phyloP scores from a whole-genome alignment of 495 filamentous ascomycete genomes.

The Neurospora tetraspora region DNA sequence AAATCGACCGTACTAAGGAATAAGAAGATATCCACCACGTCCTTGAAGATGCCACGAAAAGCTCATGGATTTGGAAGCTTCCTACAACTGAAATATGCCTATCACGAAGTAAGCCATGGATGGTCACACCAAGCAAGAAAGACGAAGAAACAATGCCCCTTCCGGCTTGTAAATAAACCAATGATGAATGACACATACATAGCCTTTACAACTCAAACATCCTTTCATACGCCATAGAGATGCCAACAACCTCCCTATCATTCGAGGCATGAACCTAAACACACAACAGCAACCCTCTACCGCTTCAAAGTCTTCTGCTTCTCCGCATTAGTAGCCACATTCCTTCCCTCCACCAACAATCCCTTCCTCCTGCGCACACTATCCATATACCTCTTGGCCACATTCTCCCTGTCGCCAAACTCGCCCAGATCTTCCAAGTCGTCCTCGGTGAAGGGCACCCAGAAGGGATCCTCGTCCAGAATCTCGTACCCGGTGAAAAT shows the following conservation, averaged over 20 bases:
- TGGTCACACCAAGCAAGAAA: background rate
- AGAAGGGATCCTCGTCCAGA: constrained; percentile 89
- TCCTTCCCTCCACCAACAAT: constrained; percentile 63
- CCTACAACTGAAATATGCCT: background rate
- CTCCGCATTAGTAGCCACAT: constrained; percentile 72
- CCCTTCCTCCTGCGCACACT: constrained; percentile 76
- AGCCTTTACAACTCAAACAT: background rate
- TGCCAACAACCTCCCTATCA: background rate
- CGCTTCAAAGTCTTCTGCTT: constrained; percentile 99
- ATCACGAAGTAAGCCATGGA: background rate
- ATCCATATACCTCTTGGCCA: constrained; percentile 95
- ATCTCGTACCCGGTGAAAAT: constrained; percentile 89
- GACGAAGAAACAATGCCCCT: background rate
- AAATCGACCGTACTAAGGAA: background rate
- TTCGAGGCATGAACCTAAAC: too few relatives aligned
- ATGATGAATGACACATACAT: background rate
- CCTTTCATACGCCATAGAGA: background rate
- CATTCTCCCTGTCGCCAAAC: constrained; percentile 84
- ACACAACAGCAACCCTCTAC: constrained; percentile 28
- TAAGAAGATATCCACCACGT: background rate
- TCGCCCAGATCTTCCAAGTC: constrained; percentile 94
- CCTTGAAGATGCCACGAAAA: too few relatives aligned
- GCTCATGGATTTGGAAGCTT: background rate
- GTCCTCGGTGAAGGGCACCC: constrained; percentile 94
- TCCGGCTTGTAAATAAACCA: background rate